Conservation (phyloP, 306 rosid species). For the Cicer cuneatum region DNA sequence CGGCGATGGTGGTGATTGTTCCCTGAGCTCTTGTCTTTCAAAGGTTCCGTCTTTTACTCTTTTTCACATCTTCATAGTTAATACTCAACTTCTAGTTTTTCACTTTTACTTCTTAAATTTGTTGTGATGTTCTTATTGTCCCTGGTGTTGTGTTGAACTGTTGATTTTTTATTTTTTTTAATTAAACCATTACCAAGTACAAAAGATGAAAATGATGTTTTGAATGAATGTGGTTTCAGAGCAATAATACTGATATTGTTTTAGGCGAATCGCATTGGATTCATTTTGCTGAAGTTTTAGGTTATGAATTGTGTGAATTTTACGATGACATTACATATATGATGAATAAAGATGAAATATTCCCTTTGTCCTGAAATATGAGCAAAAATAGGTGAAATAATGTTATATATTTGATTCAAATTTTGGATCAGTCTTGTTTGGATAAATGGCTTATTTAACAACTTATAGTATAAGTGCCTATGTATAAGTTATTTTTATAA, state of each 20-base stretch:
- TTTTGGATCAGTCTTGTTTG: too few species aligned
- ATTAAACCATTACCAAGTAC: background rate
- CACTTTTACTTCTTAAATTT: background rate
- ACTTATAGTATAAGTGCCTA: too few species aligned
- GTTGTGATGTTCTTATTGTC: background rate
- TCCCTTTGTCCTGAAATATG: too few species aligned
- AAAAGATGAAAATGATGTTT: background rate
- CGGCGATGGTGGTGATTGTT: slow-evolving; percentile 9
- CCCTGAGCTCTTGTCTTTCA: slow-evolving; percentile 10
- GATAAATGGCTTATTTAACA: too few species aligned
- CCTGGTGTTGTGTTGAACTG: background rate
- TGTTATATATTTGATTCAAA: too few species aligned
- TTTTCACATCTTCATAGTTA: background rate
- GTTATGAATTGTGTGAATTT: slow-evolving; percentile 19
- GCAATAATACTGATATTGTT: background rate
- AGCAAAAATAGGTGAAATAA: background rate
- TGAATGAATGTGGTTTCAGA: background rate
- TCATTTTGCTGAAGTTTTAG: background rate
- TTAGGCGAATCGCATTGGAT: background rate
- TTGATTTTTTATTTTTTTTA: background rate
- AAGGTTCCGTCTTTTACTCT: slow-evolving; percentile 18
- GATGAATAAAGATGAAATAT: background rate
- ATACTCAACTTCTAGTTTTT: background rate
- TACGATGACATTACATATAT: background rate
- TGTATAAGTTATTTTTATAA: too few species aligned